These are phyloP conservation scores for Coix lacrymajobi DNA, from an alignment of 176 grass and related monocot species.

Conservation along the genomic window DNA sequence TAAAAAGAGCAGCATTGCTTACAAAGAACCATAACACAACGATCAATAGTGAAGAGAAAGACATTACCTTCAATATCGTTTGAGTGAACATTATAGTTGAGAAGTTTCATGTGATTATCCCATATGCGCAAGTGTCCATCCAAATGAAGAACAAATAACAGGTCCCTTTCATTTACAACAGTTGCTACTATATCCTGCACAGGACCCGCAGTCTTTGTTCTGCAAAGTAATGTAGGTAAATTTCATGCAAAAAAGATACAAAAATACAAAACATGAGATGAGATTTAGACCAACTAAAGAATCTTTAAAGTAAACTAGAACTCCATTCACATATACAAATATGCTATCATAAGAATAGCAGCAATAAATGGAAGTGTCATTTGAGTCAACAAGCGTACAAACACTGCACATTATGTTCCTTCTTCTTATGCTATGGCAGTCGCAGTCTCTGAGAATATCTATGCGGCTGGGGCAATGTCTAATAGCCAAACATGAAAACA, in stretches of 20 bases:
- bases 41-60: slow-evolving; percentile 2
- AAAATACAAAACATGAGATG: neutral
- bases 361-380: neutral
- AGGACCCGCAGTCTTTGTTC: slow-evolving; percentile 66
- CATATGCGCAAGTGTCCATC: slow-evolving; percentile 82
- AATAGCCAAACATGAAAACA: slow-evolving; percentile 8
- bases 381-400: slow-evolving; percentile 1
- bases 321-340: neutral
- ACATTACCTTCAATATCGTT: slow-evolving; percentile 64
- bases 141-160: slow-evolving; percentile 78
- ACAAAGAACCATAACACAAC: slow-evolving; percentile 6
- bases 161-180: slow-evolving; percentile 59
- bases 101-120: slow-evolving; percentile 68
- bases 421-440: neutral
- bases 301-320: neutral
- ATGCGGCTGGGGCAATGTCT: neutral
- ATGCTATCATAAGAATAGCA: neutral
- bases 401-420: neutral
- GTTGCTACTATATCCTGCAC: slow-evolving; percentile 80
- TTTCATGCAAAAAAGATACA: neutral
- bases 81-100: slow-evolving; percentile 52
- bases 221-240: slow-evolving; percentile 36
- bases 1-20: neutral
- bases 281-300: slow-evolving; percentile 19
- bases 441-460: neutral